phyloP scores from a whole-genome alignment of 1,284 basidiomycete genomes.

The Gymnopus androsaceus region DNA sequence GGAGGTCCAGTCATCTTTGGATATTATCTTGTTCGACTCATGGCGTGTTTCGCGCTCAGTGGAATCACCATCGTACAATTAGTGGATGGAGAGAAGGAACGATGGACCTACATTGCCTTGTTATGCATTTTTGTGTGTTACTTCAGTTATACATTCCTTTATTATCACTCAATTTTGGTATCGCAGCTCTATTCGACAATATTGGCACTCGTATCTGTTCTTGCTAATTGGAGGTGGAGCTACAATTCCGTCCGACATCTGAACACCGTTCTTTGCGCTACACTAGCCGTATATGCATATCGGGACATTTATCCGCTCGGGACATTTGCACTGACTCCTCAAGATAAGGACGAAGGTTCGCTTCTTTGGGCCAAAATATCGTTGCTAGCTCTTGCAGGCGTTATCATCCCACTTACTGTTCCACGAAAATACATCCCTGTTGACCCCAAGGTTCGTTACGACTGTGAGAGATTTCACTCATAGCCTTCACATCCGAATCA shows the following conservation, averaged over 20 bases:
- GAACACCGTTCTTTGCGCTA: constrained; percentile 17
- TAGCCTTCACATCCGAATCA: constrained; percentile 41
- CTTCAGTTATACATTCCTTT: no score
- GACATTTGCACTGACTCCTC: constrained; percentile 34
- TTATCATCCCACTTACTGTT: constrained; percentile 29
- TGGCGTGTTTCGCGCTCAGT: no score
- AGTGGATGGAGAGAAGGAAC: neutral
- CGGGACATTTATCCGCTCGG: constrained; percentile 57
- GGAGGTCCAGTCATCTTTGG: no score
- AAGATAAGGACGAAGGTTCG: constrained; percentile 25
- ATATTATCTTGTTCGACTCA: no score
- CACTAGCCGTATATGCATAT: constrained; percentile 43
- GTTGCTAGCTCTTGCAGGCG: constrained; percentile 24
- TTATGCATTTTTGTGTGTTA: constrained; percentile 4
- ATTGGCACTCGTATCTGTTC: constrained; percentile 9
- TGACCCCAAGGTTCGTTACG: constrained; percentile 30
- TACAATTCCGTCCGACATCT: constrained; percentile 17
- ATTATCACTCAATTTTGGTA: neutral
- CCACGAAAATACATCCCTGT: constrained; percentile 32
- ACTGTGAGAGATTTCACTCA: constrained; percentile 16
- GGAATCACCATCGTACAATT: no score
- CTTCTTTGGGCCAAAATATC: constrained; percentile 30
- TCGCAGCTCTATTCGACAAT: constrained; percentile 7
- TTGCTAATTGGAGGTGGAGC: constrained; percentile 8
- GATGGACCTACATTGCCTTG: neutral